Evolutionary conservation across 352 stramenopile species (phyloP), one percentile per base, ranked within the genome.

Genomic region (Globisporangium cylindrosporum): DNA sequence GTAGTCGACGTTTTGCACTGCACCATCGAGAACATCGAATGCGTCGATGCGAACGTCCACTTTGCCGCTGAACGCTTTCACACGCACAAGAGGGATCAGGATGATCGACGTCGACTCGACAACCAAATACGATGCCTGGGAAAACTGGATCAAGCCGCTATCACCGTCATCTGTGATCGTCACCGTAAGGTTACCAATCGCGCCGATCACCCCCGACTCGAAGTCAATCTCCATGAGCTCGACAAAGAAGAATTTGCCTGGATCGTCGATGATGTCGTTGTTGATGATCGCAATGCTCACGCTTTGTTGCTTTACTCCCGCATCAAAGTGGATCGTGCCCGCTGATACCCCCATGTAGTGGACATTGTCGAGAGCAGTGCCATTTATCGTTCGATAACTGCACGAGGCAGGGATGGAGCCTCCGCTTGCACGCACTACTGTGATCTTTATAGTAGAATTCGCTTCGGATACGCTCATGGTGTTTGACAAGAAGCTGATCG

Each of bases 81-180:
- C 48, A n/a, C 80, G 64, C 0, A 64, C 36, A 27, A 90, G 71
- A 0, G 36, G 43, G 8, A 89, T 38, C 10, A 9, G 41, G 0
- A 29, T 53, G 0, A 22, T 10, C 0, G 32, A n/a, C 1, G 29
- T 60, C 0, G 74, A 78, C 68, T 90, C 82, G 0, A 67, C 25
- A 0, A 85, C 56, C 10, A 58, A 64, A 24, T 79, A 85, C 3
- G 22, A 38, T 0, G 60, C 4, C n/a, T 74, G 65, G 0, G 36
- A 53, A 49, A 90, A 89, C 41, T 75, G 70, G 1, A 90, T 15
- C 0, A 70, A 24, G 1, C 82, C 82, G 15, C 73, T 72, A 34
- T 90, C 82, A 4, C 82, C 78, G 51, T 90, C 80, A 10, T 90
- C 82, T 0, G 18, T 18, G 18, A 90, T 86, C 0, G 61, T 81